These are phyloP conservation scores for Sphaerosporella brunnea DNA, from an alignment of 495 filamentous ascomycete genomes.

Conservation along the genomic window DNA sequence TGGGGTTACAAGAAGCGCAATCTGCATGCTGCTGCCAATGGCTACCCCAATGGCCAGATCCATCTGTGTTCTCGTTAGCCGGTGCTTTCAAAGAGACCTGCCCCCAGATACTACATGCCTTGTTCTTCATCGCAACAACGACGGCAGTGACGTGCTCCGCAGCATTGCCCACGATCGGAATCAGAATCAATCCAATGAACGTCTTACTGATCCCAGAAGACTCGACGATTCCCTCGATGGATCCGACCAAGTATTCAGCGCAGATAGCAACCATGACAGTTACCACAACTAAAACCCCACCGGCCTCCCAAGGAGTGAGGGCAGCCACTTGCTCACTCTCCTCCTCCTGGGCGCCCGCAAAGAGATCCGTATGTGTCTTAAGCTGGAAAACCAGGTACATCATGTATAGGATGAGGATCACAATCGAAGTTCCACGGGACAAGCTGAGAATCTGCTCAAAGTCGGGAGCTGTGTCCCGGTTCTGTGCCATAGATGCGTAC, in stretches of 20 bases:
- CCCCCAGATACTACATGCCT: too few relatives aligned
- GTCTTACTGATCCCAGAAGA: conserved; percentile 78
- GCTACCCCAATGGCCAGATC: conserved; percentile 88
- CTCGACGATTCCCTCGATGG: conserved; percentile 75
- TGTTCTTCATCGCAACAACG: conserved; percentile 79
- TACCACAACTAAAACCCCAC: conserved; percentile 49
- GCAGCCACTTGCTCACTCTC: conserved; percentile 36
- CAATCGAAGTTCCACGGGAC: conserved; percentile 78
- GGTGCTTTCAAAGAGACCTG: too few relatives aligned
- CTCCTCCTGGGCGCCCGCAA: conserved; percentile 41
- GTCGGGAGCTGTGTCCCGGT: conserved; percentile 25
- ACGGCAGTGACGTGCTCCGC: conserved; percentile 93
- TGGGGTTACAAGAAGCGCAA: conserved; percentile 81
- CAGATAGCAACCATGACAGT: conserved; percentile 78
- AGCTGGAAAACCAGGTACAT: conserved; percentile 88
- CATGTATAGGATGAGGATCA: conserved; percentile 72
- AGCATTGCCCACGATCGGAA: conserved; percentile 94
- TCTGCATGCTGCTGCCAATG: conserved; percentile 85
- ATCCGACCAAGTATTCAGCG: conserved; percentile 83
- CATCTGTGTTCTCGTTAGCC: too few relatives aligned
- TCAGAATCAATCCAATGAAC: conserved; percentile 87
- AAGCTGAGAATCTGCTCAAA: conserved; percentile 50
- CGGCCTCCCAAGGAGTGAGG: conserved; percentile 47
- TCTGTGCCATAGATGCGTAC: conserved; percentile 39
- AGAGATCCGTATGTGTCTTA: conserved; percentile 58